A percentile compares a stretch with the other conserved stretches of the same genome.
phyloP scores from a whole-genome alignment of 2,329 filamentous ascomycete genomes.

The Trichoderma sp. region DNA sequence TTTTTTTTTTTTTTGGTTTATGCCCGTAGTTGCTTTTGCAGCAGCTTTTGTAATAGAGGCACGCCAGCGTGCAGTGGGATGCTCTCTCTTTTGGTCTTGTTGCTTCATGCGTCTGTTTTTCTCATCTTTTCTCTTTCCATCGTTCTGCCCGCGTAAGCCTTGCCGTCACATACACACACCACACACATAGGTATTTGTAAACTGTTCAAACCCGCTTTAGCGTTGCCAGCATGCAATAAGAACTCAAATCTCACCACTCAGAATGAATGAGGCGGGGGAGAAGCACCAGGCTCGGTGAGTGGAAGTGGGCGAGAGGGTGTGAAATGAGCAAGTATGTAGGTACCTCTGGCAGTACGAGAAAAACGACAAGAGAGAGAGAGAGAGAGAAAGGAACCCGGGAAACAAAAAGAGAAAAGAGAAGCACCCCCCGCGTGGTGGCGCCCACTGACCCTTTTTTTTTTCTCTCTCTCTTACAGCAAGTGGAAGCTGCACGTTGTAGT shows the following conservation, averaged over 20 bases:
- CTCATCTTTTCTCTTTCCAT: not conserved
- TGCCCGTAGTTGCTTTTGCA: not conserved
- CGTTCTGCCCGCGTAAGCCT: not conserved
- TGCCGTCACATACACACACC: not conserved
- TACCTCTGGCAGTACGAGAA: not conserved
- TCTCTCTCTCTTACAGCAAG: not conserved
- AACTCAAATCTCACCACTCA: not conserved
- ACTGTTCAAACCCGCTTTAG: not conserved
- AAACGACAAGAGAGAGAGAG: not conserved
- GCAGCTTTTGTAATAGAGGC: not conserved
- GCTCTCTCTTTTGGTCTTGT: not conserved
- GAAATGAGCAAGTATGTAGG: not conserved
- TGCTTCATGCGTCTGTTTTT: not conserved
- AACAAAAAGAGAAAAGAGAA: not conserved
- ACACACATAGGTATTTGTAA: too few species aligned
- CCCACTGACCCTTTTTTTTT: not conserved
- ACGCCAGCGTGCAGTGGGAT: not conserved
- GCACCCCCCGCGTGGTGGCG: too few species aligned
- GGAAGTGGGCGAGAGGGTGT: not conserved
- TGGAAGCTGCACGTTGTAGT: conserved; percentile 1
- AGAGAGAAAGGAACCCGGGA: not conserved
- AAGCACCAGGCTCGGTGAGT: conserved; percentile 1
- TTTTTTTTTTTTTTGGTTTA: not conserved
- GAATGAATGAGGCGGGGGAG: not conserved
- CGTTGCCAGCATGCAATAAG: not conserved